phyloP scores from a whole-genome alignment of 2,329 filamentous ascomycete species.

The Stagonosporopsis tanaceti region DNA sequence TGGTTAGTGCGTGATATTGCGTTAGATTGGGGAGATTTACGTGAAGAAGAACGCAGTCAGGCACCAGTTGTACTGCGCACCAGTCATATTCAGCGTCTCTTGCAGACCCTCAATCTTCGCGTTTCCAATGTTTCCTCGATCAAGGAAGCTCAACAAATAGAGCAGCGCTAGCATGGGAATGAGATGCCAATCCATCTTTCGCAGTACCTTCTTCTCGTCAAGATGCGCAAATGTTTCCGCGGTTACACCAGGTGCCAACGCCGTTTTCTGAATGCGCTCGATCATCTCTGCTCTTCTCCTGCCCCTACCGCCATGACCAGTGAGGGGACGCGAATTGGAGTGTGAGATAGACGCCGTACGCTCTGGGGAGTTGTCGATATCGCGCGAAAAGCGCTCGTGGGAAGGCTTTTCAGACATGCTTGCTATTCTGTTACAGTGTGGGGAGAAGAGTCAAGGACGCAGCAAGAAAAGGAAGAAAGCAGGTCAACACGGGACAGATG shows the following conservation, averaged over 20 bases:
- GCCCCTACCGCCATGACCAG: slow-evolving; percentile 15
- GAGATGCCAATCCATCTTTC: slow-evolving; percentile 52
- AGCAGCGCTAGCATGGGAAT: slow-evolving; percentile 51
- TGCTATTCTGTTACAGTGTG: background rate
- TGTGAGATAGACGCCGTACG: slow-evolving; percentile 9
- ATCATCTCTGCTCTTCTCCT: slow-evolving; percentile 26
- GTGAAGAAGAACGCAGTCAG: slow-evolving; percentile 71
- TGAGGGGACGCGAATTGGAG: slow-evolving; percentile 8
- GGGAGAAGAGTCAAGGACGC: background rate
- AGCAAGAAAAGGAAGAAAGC: background rate
- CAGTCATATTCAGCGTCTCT: slow-evolving; percentile 46
- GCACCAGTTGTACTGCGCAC: slow-evolving; percentile 69
- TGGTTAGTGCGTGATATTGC: background rate
- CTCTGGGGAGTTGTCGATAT: slow-evolving; percentile 6
- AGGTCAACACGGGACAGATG: background rate
- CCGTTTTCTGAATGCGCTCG: slow-evolving; percentile 35
- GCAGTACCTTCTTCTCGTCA: slow-evolving; percentile 50
- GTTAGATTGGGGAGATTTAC: slow-evolving; percentile 34
- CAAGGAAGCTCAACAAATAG: slow-evolving; percentile 50
- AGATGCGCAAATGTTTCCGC: slow-evolving; percentile 47
- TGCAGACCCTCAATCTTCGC: slow-evolving; percentile 48
- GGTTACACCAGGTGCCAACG: slow-evolving; percentile 36
- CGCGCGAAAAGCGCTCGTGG: slow-evolving; percentile 16
- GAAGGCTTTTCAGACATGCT: slow-evolving; percentile 16
- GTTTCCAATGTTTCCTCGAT: slow-evolving; percentile 54